Evolutionary conservation across 1,139 yeast species (phyloP).

Genomic region (Scheffersomyces insectosa): DNA sequence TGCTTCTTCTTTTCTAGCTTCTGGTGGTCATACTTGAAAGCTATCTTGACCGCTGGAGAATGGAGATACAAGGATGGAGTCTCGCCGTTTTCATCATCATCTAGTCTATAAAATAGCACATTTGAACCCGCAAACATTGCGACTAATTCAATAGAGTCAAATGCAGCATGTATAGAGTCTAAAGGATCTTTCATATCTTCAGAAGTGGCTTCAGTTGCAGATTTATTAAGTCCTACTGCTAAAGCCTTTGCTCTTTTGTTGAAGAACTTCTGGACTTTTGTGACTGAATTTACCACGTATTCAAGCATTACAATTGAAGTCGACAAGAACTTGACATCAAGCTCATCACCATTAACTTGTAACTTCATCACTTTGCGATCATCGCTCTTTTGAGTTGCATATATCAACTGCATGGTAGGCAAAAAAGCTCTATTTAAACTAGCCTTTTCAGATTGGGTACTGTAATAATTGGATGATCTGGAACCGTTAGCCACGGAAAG

Average conservation of each 20-base stretch:
- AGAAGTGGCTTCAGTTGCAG: neutral
- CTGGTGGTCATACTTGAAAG: conserved; percentile 34
- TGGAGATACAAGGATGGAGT: conserved; percentile 63
- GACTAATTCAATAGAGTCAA: conserved; percentile 51
- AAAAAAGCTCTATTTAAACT: conserved; percentile 62
- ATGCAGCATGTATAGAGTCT: conserved; percentile 28
- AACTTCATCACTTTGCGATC: conserved; percentile 39
- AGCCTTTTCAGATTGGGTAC: conserved; percentile 45
- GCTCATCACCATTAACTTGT: conserved; percentile 60
- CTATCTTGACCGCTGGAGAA: conserved; percentile 74
- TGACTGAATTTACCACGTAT: conserved; percentile 43
- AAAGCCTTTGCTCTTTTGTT: conserved; percentile 16
- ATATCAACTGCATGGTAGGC: conserved; percentile 65
- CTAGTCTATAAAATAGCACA: conserved; percentile 52
- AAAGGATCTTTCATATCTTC: conserved; percentile 14
- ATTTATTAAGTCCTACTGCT: neutral
- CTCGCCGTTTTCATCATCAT: conserved; percentile 39
- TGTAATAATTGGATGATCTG: conserved; percentile 51
- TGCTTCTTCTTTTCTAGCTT: conserved; percentile 37
- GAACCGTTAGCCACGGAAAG: conserved; percentile 66
- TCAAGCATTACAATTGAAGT: conserved; percentile 52
- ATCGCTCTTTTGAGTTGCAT: conserved; percentile 38
- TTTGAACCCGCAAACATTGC: conserved; percentile 71
- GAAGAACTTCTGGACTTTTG: conserved; percentile 41
- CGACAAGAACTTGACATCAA: conserved; percentile 64